Percentiles rank a stretch among this genome's conserved stretches.
Conservation (phyloP, 352 stramenopile genomes). For the Globisporangium camurandrum region DNA sequence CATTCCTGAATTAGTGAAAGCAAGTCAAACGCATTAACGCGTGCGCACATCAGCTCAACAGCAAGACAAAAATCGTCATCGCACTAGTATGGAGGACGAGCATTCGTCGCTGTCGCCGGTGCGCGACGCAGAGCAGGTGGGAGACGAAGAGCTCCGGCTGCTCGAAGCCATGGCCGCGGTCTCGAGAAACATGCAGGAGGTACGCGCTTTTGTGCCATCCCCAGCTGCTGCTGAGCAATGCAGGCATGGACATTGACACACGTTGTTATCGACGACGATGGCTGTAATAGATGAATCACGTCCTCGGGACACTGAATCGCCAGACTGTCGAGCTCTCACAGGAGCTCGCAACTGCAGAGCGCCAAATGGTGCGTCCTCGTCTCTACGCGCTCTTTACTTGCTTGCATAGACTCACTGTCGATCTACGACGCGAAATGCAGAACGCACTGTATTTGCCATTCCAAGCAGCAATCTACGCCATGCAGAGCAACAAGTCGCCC, state of each 20-base stretch:
- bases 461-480: constrained; percentile 48
- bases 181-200: constrained; percentile 35
- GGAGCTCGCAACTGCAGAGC: constrained; percentile 35
- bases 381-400: neutral
- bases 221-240: neutral
- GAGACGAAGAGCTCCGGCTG: constrained; percentile 40
- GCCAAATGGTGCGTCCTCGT: constrained; percentile 27
- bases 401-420: neutral
- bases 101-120: constrained; percentile 5
- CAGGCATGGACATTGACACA: neutral
- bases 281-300: constrained; percentile 37
- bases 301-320: constrained; percentile 36
- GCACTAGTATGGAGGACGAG: constrained; percentile 20
- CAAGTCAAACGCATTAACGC: too few species aligned
- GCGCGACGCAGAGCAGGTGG: constrained; percentile 14
- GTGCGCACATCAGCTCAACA: too few species aligned
- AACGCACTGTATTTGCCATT: constrained; percentile 49
- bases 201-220: constrained; percentile 2
- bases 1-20: too few species aligned
- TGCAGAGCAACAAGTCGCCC: constrained; percentile 26
- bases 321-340: constrained; percentile 40
- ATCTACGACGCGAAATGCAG: constrained; percentile 10
- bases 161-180: constrained; percentile 34
- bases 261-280: neutral
- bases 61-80: constrained; percentile 2